Evolutionary conservation across 768 basidiomycete genomes (phyloP).

Genomic region (Pleurotus citrinopileatus): DNA sequence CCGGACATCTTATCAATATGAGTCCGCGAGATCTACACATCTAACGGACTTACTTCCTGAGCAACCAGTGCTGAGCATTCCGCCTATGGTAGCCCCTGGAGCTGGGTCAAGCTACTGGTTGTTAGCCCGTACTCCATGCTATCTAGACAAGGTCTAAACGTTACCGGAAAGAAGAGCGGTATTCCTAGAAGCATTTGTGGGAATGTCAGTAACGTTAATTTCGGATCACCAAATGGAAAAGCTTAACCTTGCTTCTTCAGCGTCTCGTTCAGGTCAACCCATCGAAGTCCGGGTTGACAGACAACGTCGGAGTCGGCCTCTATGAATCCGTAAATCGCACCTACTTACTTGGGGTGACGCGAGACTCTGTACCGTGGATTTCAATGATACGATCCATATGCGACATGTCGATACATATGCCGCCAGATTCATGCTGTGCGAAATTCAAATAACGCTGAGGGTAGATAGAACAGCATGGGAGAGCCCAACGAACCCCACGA

Average conservation of each 20-base stretch:
- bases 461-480: background rate
- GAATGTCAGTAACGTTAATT: too few species aligned
- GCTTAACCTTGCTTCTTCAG: constrained; percentile 55
- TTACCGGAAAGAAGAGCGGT: constrained; percentile 80
- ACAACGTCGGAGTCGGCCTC: constrained; percentile 71
- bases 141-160: constrained; percentile 14
- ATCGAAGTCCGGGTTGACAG: constrained; percentile 69
- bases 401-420: constrained; percentile 78
- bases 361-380: constrained; percentile 53
- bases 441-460: constrained; percentile 19
- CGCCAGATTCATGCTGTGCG: constrained; percentile 43
- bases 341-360: background rate
- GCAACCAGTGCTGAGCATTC: constrained; percentile 86
- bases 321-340: constrained; percentile 20
- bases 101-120: constrained; percentile 63
- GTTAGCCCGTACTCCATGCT: background rate
- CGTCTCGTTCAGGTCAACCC: constrained; percentile 71
- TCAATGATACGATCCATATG: constrained; percentile 75
- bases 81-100: constrained; percentile 80
- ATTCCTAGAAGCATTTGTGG: constrained; percentile 46
- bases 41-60: constrained; percentile 59
- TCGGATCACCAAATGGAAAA: background rate
- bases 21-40: too few species aligned
- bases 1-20: too few species aligned
- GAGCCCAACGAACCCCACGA: constrained; percentile 54